Percentiles rank a stretch among this genome's conserved stretches.
Conservation (phyloP, 192 early-diverging fungal genomes). For the Phlyctochytrium planicorne region DNA sequence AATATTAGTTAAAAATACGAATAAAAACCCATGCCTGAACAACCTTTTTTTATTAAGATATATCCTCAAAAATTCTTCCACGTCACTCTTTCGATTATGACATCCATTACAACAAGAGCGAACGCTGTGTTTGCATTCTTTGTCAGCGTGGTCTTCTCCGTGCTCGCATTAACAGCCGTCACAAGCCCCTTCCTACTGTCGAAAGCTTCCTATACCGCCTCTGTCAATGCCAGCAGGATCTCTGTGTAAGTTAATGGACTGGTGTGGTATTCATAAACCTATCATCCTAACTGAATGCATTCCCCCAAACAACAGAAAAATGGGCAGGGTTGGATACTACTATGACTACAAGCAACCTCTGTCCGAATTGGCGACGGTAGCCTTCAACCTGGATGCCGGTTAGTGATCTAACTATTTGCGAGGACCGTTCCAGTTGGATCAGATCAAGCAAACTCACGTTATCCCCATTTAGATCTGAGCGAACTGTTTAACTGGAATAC, state of each 20-base stretch:
- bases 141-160: conserved; percentile 57
- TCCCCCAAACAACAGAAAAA: conserved; percentile 24
- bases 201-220: conserved; percentile 9
- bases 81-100: too few relatives aligned
- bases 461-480: conserved; percentile 60
- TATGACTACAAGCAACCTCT: conserved; percentile 40
- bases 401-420: too few relatives aligned
- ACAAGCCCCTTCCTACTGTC: conserved; percentile 40
- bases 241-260: conserved; percentile 36
- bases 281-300: neutral
- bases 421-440: neutral
- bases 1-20: too few relatives aligned
- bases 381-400: conserved; percentile 74
- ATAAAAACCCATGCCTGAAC: too few relatives aligned
- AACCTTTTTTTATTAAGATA: too few relatives aligned
- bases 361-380: conserved; percentile 61
- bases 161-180: conserved; percentile 54
- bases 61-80: too few relatives aligned
- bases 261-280: too few relatives aligned
- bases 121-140: conserved; percentile 63
- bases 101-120: conserved; percentile 27
- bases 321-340: conserved; percentile 35
- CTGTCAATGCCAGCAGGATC: conserved; percentile 50
- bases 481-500: conserved; percentile 88
- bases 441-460: too few relatives aligned